Conservation (phyloP, 805 yeast species). For the Nakazawaea populi region DNA sequence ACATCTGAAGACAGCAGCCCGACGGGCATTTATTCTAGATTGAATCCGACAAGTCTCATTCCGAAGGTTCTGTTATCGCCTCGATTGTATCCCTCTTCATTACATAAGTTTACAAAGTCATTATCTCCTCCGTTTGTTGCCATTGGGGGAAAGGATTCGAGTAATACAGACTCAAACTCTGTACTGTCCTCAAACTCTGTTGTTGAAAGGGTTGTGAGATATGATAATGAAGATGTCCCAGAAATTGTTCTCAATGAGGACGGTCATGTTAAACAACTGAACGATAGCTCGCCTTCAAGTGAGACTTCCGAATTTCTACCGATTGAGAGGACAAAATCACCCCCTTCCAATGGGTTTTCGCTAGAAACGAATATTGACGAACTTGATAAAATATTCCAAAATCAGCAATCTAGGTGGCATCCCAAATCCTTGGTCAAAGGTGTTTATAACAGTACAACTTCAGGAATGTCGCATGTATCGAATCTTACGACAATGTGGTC, state of each 20-base stretch:
- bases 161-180: neutral
- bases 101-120: neutral
- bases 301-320: neutral
- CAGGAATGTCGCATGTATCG: constrained; percentile 5
- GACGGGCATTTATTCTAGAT: constrained; percentile 10
- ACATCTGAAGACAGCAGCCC: constrained; percentile 6
- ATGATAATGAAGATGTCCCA: constrained; percentile 6
- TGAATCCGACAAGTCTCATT: neutral
- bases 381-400: neutral
- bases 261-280: neutral
- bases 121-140: neutral
- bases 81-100: neutral
- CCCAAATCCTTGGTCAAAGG: constrained; percentile 24
- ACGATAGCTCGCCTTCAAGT: constrained; percentile 1
- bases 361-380: neutral
- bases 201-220: constrained; percentile 6
- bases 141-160: neutral
- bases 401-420: constrained; percentile 14
- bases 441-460: constrained; percentile 10
- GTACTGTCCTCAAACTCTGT: constrained; percentile 1
- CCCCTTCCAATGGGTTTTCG: neutral
- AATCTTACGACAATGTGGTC: constrained; percentile 37
- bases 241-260: constrained; percentile 4
- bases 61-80: neutral
- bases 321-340: neutral